These are phyloP conservation scores for Protea cynaroides DNA, from an alignment of 164 flowering plant genomes.

Conservation along the genomic window DNA sequence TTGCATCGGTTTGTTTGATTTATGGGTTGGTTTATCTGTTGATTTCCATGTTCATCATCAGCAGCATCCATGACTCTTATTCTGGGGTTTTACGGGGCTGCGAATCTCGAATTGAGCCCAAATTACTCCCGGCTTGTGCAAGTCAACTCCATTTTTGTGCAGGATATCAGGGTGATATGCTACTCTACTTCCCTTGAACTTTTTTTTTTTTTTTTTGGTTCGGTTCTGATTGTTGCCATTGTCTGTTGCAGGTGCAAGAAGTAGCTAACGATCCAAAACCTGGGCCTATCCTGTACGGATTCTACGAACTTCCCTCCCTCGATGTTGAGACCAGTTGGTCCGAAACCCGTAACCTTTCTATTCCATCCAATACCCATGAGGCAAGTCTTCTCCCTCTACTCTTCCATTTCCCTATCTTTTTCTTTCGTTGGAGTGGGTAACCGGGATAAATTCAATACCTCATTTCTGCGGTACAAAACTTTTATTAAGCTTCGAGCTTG, in stretches of 20 bases:
- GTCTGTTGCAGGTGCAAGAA: constrained; percentile 33
- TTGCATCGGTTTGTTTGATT: constrained; percentile 3
- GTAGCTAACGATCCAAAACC: constrained; percentile 19
- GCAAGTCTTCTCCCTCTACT: constrained; percentile 17
- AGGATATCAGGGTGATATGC: constrained; percentile 41
- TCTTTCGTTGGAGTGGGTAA: background rate
- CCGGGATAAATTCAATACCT: background rate
- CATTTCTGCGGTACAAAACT: background rate
- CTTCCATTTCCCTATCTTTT: background rate
- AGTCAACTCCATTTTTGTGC: constrained; percentile 44
- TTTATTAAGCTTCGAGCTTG: background rate
- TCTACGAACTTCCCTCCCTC: constrained; percentile 36
- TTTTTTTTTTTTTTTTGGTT: background rate
- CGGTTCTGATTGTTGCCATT: background rate
- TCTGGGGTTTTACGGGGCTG: constrained; percentile 51
- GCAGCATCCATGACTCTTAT: constrained; percentile 64
- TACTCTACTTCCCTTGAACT: background rate
- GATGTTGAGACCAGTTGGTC: constrained; percentile 43
- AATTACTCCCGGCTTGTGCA: constrained; percentile 45
- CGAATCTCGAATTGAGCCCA: constrained; percentile 38
- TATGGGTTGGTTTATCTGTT: constrained; percentile 3
- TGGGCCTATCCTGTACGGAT: constrained; percentile 50
- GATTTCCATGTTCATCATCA: constrained; percentile 9
- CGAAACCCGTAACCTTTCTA: constrained; percentile 29
- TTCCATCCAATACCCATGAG: constrained; percentile 35